These are phyloP conservation scores for Leccinum pachyderme DNA, from an alignment of 1,284 basidiomycete genomes.

Conservation along the genomic window DNA sequence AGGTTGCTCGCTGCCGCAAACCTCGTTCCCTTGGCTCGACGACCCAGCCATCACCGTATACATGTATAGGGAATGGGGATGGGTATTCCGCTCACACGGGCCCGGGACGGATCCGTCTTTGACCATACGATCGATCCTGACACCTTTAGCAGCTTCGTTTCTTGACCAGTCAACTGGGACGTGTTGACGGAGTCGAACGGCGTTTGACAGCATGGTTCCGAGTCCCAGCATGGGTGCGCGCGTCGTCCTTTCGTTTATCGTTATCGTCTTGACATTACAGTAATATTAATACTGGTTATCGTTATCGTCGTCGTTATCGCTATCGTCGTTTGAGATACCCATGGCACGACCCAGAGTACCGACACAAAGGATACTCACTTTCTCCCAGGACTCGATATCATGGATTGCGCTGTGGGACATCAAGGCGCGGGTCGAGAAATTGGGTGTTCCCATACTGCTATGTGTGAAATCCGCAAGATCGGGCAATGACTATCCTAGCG, in stretches of 20 bases:
- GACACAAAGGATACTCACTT: slow-evolving; percentile 29
- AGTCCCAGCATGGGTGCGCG: slow-evolving; percentile 9
- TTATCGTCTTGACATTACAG: neutral
- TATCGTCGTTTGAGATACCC: no score
- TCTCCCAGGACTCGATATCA: slow-evolving; percentile 52
- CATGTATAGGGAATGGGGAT: no score
- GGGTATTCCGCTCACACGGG: no score
- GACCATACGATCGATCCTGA: slow-evolving; percentile 70
- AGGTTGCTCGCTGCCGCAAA: neutral
- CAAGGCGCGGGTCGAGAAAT: slow-evolving; percentile 64
- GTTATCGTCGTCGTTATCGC: neutral
- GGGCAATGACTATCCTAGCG: slow-evolving; percentile 69
- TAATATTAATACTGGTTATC: no score
- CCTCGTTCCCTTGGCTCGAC: neutral
- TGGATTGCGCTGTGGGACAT: slow-evolving; percentile 61
- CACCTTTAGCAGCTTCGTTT: slow-evolving; percentile 58
- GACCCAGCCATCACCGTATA: no score
- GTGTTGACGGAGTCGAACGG: slow-evolving; percentile 63
- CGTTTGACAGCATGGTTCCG: no score
- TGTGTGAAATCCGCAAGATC: slow-evolving; percentile 67
- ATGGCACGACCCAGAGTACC: neutral
- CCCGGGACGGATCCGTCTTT: slow-evolving; percentile 53
- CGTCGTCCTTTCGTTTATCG: neutral
- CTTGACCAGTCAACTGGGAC: slow-evolving; percentile 66
- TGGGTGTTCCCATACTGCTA: slow-evolving; percentile 72